Evolutionary conservation across 768 basidiomycete species (phyloP), one percentile per base, ranked within the genome.

Genomic region (Rhodotorula diobovata): DNA sequence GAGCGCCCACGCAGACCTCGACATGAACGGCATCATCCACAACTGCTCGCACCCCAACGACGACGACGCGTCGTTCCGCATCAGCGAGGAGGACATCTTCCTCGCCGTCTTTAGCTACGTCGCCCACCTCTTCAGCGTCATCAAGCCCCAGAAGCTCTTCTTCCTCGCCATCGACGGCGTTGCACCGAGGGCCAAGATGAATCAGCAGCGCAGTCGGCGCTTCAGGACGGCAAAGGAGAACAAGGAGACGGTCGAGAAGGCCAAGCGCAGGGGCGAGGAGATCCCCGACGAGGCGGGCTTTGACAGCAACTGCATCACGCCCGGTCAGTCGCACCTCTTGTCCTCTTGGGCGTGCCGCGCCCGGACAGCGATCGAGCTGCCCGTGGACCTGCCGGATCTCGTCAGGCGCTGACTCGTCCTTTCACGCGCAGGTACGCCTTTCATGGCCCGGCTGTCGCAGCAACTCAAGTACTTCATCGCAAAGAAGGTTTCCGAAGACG

Each of bases 81-180:
- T 98, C 76, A 88, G 93, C 21, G 96, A 99, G 81, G 91, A 95
- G 80, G 91, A 95, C 80, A 98, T 98, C 82, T 94, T 93, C 81
- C 91, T 96, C 2, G 89, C 93, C 45, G 93, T 98, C 77, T 98
- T 98, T 78, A 84, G 91, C 64, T 99, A 99, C 82, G 92, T 98
- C 70, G 93, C 97, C 82, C 90, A 92, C 78, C 84, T 99, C 14
- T 99, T 99, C 81, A 86, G 88, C 41, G 97, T 94, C 83, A 97
- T 99, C 72, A 97, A 94, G 80, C 96, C 96, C 1, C 89, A 91
- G 84, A 96, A 97, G 79, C 83, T 96, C 21, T 97, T 98, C 81
- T 98, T 96, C 81, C 95, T 99, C 90, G 96, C 95, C 35, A 89
- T 99, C 57, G 96, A 98, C 79, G 95, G 95, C 59, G 94, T 97